phyloP scores from a whole-genome alignment of 768 basidiomycete genomes.

The Mycena capillaripes region DNA sequence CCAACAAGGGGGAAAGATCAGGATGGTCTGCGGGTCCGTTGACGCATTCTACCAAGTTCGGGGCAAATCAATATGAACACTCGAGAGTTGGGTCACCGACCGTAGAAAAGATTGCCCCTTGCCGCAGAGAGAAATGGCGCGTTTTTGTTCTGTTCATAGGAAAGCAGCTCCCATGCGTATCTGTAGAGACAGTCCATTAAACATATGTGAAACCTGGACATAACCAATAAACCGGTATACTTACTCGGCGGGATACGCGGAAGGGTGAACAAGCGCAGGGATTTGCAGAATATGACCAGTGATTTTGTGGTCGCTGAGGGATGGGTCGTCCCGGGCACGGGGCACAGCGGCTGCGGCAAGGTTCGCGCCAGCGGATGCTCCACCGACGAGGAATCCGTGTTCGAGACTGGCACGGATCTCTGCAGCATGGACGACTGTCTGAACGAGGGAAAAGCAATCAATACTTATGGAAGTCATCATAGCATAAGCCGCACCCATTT shows the following conservation, averaged over 20 bases:
- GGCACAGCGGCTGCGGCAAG: conserved; percentile 39
- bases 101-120: conserved; percentile 1
- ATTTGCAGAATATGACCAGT: conserved; percentile 42
- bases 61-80: not conserved
- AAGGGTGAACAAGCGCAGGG: conserved; percentile 36
- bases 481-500: conserved; percentile 46
- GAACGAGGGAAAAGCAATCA: not conserved
- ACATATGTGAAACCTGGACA: too few relatives aligned
- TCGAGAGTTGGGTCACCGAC: not conserved
- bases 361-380: conserved; percentile 42
- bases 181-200: conserved; percentile 25
- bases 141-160: conserved; percentile 39
- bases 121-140: conserved; percentile 25
- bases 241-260: conserved; percentile 38
- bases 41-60: not conserved
- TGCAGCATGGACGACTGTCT: conserved; percentile 2
- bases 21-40: not conserved
- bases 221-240: not conserved
- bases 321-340: conserved; percentile 39
- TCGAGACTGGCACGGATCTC: conserved; percentile 26
- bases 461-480: too few relatives aligned
- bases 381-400: conserved; percentile 44
- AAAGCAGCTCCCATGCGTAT: conserved; percentile 37
- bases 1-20: not conserved
- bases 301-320: conserved; percentile 32